Evolutionary conservation across 768 basidiomycete genomes (phyloP).

Genomic region (Mycena galopus): DNA sequence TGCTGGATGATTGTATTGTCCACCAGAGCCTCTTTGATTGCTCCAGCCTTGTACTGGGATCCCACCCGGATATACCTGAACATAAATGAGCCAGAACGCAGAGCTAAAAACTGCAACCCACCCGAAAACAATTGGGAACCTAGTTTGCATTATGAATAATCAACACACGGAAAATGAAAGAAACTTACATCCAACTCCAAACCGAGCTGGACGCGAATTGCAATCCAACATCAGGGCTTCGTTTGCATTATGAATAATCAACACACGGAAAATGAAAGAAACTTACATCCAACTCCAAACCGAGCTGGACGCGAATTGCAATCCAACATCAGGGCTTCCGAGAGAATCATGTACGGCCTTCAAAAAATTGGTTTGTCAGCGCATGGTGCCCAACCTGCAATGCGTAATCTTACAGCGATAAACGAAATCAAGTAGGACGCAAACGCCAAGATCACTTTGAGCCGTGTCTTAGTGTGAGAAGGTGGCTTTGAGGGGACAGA

Average conservation of each 20-base stretch:
- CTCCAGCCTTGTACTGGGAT: slow-evolving; percentile 29
- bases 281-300: slow-evolving; percentile 38
- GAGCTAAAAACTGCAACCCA: not conserved
- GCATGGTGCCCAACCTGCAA: too few species aligned
- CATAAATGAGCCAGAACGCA: not conserved
- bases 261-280: not conserved
- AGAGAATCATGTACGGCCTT: slow-evolving; percentile 27
- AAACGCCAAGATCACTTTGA: slow-evolving; percentile 29
- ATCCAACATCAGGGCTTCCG: slow-evolving; percentile 25
- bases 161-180: not conserved
- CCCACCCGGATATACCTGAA: slow-evolving; percentile 28
- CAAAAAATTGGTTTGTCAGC: too few species aligned
- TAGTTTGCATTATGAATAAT: not conserved
- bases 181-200: slow-evolving; percentile 36
- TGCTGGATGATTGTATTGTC: slow-evolving; percentile 13
- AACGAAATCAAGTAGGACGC: slow-evolving; percentile 30
- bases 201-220: slow-evolving; percentile 35
- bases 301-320: slow-evolving; percentile 34
- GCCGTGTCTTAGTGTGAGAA: not conserved
- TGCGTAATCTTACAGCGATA: too few species aligned
- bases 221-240: slow-evolving; percentile 26
- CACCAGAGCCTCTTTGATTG: slow-evolving; percentile 27
- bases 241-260: too few species aligned
- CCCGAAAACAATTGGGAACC: slow-evolving; percentile 35
- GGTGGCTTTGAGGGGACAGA: not conserved